Evolutionary conservation across 768 basidiomycete species (phyloP).

Genomic region (Brasilioporus rufonigricans): DNA sequence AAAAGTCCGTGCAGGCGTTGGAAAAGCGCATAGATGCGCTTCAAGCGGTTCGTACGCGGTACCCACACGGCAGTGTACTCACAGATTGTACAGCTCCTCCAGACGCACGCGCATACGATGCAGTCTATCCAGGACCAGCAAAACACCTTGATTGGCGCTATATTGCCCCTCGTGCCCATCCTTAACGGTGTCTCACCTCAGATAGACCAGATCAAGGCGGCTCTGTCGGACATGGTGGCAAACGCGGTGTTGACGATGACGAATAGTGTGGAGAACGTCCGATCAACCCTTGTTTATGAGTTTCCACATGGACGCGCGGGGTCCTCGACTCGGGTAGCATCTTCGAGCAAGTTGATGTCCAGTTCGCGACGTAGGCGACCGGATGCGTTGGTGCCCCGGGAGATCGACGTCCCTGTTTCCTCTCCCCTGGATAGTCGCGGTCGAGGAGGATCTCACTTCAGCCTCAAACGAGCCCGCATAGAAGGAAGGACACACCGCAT

Average conservation of each 20-base stretch:
- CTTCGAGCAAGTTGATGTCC: background rate
- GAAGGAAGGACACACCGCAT: background rate
- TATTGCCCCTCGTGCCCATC: conserved; percentile 60
- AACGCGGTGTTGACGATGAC: conserved; percentile 19
- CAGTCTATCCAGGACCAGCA: conserved; percentile 49
- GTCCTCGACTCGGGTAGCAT: conserved; percentile 4
- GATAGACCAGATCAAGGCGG: conserved; percentile 34
- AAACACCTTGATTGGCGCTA: conserved; percentile 37
- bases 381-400: background rate
- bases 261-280: conserved; percentile 10
- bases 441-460: background rate
- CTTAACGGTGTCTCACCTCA: conserved; percentile 59
- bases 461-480: conserved; percentile 15
- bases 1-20: conserved; percentile 41
- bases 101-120: conserved; percentile 53
- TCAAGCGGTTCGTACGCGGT: conserved; percentile 40
- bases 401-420: background rate
- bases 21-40: conserved; percentile 57
- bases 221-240: conserved; percentile 17
- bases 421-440: conserved; percentile 12
- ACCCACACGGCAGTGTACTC: conserved; percentile 8
- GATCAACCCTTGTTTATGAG: conserved; percentile 11
- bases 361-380: conserved; percentile 4
- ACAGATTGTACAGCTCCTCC: conserved; percentile 40
- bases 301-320: background rate